These are phyloP conservation scores for Rhizopus arrhizus DNA, from an alignment of 371 early-diverging fungal genomes.

Conservation along the genomic window DNA sequence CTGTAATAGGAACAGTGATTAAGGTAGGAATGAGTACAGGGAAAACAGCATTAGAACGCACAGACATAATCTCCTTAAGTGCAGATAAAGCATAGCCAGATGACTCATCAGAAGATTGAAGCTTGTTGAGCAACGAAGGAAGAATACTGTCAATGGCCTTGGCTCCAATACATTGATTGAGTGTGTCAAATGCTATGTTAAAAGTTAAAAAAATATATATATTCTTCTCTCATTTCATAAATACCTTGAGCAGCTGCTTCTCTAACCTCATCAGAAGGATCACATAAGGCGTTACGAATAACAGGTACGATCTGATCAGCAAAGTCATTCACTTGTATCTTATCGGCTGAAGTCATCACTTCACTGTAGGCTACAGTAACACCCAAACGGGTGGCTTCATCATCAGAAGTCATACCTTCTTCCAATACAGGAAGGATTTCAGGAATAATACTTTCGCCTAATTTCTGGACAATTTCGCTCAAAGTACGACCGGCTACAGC, in stretches of 20 bases:
- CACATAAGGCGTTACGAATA: constrained; percentile 80
- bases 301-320: constrained; percentile 79
- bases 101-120: constrained; percentile 66
- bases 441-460: constrained; percentile 87
- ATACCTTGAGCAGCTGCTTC: constrained; percentile 87
- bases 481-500: constrained; percentile 88
- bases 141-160: constrained; percentile 91
- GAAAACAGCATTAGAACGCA: constrained; percentile 93
- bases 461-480: constrained; percentile 92
- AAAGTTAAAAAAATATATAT: constrained; percentile 1
- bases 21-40: constrained; percentile 95
- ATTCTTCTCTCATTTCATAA: background rate
- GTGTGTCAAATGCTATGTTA: constrained; percentile 81
- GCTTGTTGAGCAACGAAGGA: constrained; percentile 82
- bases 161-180: constrained; percentile 88
- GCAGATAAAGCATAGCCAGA: constrained; percentile 87
- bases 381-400: constrained; percentile 80
- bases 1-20: constrained; percentile 82
- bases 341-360: constrained; percentile 85
- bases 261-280: constrained; percentile 80
- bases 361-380: constrained; percentile 92
- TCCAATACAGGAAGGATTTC: constrained; percentile 90
- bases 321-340: constrained; percentile 81
- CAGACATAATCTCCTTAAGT: constrained; percentile 95
- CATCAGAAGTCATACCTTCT: constrained; percentile 70